Evolutionary conservation across 2,329 filamentous ascomycete species (phyloP).

Genomic region (Colletotrichum sp.): DNA sequence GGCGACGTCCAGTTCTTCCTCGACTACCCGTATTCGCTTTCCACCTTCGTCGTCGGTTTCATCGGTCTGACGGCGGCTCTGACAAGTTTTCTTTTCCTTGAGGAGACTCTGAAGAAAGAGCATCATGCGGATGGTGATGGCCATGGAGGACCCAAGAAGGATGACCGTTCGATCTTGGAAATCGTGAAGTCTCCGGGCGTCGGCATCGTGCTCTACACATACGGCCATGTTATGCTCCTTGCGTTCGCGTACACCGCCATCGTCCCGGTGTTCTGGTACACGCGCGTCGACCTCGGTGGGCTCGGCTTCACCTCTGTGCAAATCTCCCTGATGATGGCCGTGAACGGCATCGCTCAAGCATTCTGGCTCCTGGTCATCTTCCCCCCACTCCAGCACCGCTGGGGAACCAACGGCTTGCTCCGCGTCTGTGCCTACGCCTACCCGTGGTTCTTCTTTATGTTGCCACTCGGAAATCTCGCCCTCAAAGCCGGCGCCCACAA

Average conservation of each 20-base stretch:
- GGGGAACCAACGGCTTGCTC: constrained; percentile 72
- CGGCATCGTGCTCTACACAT: constrained; percentile 67
- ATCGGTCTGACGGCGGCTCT: constrained; percentile 55
- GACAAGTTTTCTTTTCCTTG: constrained; percentile 59
- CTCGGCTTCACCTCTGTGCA: constrained; percentile 64
- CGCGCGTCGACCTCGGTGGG: constrained; percentile 65
- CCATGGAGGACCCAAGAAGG: background rate
- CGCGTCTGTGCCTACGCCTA: constrained; percentile 57
- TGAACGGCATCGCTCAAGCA: constrained; percentile 70
- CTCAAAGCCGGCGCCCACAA: constrained; percentile 53
- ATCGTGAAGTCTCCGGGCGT: constrained; percentile 71
- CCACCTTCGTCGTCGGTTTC: constrained; percentile 54
- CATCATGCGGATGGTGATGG: background rate
- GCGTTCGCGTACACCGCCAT: constrained; percentile 76
- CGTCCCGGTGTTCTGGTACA: constrained; percentile 72
- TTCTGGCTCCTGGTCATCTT: constrained; percentile 75
- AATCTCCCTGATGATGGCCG: constrained; percentile 70
- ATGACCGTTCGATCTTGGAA: constrained; percentile 1
- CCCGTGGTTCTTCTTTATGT: constrained; percentile 66
- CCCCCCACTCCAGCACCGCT: constrained; percentile 67
- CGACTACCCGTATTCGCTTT: constrained; percentile 69
- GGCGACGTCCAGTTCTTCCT: constrained; percentile 61
- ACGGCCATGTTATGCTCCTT: constrained; percentile 70
- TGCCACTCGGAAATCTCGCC: constrained; percentile 59
- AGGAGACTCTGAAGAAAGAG: constrained; percentile 60